Base-by-base conservation (phyloP, 2,329 filamentous ascomycete species). In the Colletotrichum sp. region DNA sequence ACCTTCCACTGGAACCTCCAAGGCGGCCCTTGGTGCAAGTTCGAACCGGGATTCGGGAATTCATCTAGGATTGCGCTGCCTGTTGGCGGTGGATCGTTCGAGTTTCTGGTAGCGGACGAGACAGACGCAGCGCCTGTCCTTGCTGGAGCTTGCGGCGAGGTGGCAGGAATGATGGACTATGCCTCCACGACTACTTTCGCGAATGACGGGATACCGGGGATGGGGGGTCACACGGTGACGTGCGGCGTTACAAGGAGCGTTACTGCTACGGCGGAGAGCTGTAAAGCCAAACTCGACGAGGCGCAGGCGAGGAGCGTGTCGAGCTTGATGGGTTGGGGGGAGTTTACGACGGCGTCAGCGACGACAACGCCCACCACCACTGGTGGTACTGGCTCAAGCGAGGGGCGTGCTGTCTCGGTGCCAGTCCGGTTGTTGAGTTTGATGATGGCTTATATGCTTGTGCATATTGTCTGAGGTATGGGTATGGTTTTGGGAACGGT, bases 271-370 rank as follows among this genome's bases (percentile, higher is more conserved):
- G n/a, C 64, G 8, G 61, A 75, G 26, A 55, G 61, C 5, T 75
- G 68, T 8, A 36, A 38, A n/a, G 72, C 68, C 12, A 75, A 62
- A 9, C 55, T 66, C 2, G 32, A 66, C 9, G 68, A 34, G n/a
- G 72, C 36, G 6, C 52, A 75, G 32, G 72, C 66, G 38, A 64
- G 10, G 52, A 75, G 68, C 28, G 55, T 75, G 15, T 75, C 72
- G 18, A 75, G 68, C 8, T 16, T 26, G 24, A 12, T 67, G 36
- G 60, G 48, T 2, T 75, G 61, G 73, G 66, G 68, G 8, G 24
- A 69, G 34, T 71, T 34, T 62, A 68, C 18, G 60, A 81, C 76
- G 9, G 68, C n/a, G 77, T 80, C 28, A 77, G 76, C 56, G 81
- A 80, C n/a, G 73, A 81, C 26, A 8, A 15, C 61, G 21, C 16